Evolutionary conservation across 331 rosid genomes (phyloP).

Genomic region (Cydonia oblonga): DNA sequence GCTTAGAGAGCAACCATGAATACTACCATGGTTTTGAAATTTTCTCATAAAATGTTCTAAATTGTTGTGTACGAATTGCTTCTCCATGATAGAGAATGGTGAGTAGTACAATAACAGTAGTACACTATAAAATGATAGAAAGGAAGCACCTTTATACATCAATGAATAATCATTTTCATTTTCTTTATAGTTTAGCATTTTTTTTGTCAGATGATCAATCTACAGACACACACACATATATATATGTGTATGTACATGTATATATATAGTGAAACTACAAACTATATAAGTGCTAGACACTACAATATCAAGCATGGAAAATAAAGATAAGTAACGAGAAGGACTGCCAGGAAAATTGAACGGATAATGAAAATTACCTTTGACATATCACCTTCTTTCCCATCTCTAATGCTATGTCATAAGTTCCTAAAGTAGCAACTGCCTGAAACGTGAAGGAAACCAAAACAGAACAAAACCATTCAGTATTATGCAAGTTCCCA

Average conservation of each 20-base stretch:
- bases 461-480: neutral
- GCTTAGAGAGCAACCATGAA: neutral
- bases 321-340: neutral
- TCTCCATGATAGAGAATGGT: neutral
- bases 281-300: neutral
- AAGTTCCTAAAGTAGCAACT: slow-evolving; percentile 85
- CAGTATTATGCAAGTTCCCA: neutral
- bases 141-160: neutral
- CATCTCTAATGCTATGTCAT: slow-evolving; percentile 79
- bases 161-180: too few relatives aligned
- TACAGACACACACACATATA: too few relatives aligned
- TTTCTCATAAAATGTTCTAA: neutral
- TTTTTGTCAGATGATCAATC: neutral
- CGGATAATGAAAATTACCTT: slow-evolving; percentile 53
- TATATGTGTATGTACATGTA: neutral
- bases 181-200: neutral
- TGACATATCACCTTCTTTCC: slow-evolving; percentile 90
- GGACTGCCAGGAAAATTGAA: neutral
- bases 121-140: neutral
- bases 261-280: neutral
- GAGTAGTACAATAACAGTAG: neutral
- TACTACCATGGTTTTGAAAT: neutral
- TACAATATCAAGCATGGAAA: neutral
- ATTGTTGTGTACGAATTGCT: neutral
- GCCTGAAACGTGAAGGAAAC: slow-evolving; percentile 38